These are phyloP conservation scores for Cryptococcus sp. DNA, from an alignment of 1,284 basidiomycete genomes.

Conservation along the genomic window DNA sequence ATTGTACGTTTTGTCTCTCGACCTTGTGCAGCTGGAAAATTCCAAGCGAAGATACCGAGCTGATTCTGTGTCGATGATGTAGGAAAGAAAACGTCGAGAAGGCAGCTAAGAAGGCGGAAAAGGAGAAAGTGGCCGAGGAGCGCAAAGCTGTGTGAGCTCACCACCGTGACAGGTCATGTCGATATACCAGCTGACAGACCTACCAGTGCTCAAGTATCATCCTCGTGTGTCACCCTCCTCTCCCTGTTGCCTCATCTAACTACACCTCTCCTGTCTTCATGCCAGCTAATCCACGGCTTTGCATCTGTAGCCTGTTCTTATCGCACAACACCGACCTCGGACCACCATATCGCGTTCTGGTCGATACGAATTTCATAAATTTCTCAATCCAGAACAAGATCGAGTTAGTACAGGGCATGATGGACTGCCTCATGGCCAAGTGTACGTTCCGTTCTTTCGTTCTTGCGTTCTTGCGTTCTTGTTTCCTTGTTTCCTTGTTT, in stretches of 20 bases:
- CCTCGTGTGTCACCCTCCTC: background rate
- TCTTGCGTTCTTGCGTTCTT: background rate
- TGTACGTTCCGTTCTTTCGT: conserved; percentile 61
- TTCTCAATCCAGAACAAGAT: conserved; percentile 98
- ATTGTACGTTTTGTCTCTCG: conserved; percentile 63
- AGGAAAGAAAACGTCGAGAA: conserved; percentile 58
- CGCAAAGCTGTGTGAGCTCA: conserved; percentile 52
- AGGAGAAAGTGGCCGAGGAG: conserved; percentile 54
- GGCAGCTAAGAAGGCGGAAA: conserved; percentile 55
- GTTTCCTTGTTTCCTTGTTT: background rate
- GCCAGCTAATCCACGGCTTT: background rate
- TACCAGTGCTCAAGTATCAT: background rate
- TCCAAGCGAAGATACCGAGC: no score
- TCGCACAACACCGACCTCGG: conserved; percentile 94
- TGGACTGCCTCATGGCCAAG: conserved; percentile 99
- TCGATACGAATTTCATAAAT: conserved; percentile 99
- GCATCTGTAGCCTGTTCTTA: conserved; percentile 75
- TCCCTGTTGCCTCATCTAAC: background rate
- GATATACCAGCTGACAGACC: background rate
- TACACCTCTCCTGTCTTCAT: conserved; percentile 33
- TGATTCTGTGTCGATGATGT: conserved; percentile 7
- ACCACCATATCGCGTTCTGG: conserved; percentile 94
- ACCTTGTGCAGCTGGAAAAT: conserved; percentile 1
- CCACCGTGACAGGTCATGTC: background rate
- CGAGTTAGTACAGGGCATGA: conserved; percentile 95